Conservation (phyloP, 1,284 basidiomycete genomes). For the Puccinia coronata region DNA sequence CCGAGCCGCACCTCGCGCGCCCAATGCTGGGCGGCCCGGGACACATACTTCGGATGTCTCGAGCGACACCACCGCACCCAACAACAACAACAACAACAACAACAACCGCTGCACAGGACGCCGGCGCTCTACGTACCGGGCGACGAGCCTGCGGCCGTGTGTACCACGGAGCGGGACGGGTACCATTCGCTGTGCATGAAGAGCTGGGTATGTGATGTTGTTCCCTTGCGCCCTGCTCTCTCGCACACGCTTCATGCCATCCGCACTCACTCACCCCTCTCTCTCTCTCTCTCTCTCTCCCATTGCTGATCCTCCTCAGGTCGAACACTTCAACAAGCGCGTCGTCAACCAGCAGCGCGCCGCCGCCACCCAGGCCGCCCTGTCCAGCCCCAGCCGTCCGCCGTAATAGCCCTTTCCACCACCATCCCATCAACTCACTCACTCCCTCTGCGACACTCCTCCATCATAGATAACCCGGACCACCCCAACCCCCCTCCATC, state of each 20-base stretch:
- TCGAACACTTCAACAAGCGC: constrained; percentile 44
- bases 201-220: constrained; percentile 29
- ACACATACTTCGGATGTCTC: constrained; percentile 38
- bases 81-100: no score
- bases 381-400: neutral
- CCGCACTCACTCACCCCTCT: no score
- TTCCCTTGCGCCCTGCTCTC: neutral
- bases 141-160: constrained; percentile 4
- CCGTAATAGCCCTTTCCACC: neutral
- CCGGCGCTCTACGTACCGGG: constrained; percentile 35
- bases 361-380: constrained; percentile 21
- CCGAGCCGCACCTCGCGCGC: constrained; percentile 31
- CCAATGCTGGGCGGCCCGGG: constrained; percentile 29
- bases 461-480: no score
- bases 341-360: constrained; percentile 44
- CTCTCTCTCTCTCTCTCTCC: neutral
- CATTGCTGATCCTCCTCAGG: neutral
- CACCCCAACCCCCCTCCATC: no score
- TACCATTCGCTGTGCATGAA: constrained; percentile 30
- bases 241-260: neutral
- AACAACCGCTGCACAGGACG: no score
- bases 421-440: no score
- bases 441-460: no score
- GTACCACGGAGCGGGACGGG: neutral
- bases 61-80: constrained; percentile 3